phyloP scores from a whole-genome alignment of 352 stramenopile genomes.

The Globisporangium alternatum region DNA sequence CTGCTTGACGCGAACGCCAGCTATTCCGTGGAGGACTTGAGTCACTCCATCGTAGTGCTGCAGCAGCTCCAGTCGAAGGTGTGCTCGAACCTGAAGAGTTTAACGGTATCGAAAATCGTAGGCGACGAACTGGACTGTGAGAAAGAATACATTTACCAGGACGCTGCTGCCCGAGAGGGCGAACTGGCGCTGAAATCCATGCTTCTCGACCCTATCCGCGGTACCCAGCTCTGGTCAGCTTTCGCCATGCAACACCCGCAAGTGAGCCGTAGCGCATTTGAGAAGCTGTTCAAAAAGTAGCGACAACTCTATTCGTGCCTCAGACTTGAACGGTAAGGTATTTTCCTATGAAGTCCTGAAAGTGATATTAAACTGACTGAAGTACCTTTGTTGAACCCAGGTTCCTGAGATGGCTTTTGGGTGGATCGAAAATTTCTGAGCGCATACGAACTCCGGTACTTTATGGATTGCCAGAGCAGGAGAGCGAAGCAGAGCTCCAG shows the following conservation, averaged over 20 bases:
- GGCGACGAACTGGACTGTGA: slow-evolving; percentile 18
- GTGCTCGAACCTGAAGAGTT: background rate
- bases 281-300: slow-evolving; percentile 24
- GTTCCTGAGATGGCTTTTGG: background rate
- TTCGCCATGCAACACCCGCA: slow-evolving; percentile 27
- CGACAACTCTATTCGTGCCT: background rate
- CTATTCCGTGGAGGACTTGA: slow-evolving; percentile 21
- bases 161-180: slow-evolving; percentile 30
- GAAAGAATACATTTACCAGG: slow-evolving; percentile 26
- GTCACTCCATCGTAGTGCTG: slow-evolving; percentile 24
- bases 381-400: background rate
- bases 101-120: slow-evolving; percentile 2
- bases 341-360: background rate
- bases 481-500: background rate
- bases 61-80: slow-evolving; percentile 24
- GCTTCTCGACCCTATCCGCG: slow-evolving; percentile 26
- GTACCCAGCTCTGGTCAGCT: slow-evolving; percentile 27
- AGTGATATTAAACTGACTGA: background rate
- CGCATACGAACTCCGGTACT: background rate
- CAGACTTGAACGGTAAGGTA: background rate
- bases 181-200: slow-evolving; percentile 38
- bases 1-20: slow-evolving; percentile 11
- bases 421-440: too few relatives aligned
- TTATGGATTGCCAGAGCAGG: background rate
- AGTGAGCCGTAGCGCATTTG: slow-evolving; percentile 32